Evolutionary conservation across 768 basidiomycete species (phyloP).

Genomic region (Pleurotus pulmonarius): DNA sequence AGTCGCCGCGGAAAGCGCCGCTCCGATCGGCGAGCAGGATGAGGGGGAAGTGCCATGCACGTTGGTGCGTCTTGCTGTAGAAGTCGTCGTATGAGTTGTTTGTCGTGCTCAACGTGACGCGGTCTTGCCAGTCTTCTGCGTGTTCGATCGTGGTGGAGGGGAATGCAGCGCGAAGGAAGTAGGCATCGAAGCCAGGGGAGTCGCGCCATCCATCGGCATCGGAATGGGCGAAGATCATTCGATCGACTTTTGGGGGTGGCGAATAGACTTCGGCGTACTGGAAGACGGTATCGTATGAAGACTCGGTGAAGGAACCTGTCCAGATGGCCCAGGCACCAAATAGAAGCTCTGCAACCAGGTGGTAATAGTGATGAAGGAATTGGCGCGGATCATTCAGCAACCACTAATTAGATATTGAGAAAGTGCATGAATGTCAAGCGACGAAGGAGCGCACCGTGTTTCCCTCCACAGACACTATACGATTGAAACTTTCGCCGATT

Average conservation of each 20-base stretch:
- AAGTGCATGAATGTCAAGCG: background rate
- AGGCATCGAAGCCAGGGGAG: constrained; percentile 69
- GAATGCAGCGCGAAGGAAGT: constrained; percentile 71
- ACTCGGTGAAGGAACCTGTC: constrained; percentile 44
- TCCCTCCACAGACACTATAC: constrained; percentile 67
- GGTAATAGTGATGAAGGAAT: constrained; percentile 86
- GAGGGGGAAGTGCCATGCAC: constrained; percentile 70
- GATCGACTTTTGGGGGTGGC: constrained; percentile 49
- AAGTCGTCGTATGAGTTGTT: background rate
- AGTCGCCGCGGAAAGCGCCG: constrained; percentile 64
- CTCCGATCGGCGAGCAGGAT: constrained; percentile 72
- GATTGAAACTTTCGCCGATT: constrained; percentile 27
- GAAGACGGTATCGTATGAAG: background rate
- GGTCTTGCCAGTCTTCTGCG: constrained; percentile 69
- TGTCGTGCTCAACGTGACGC: constrained; percentile 30
- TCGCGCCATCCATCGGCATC: constrained; percentile 69
- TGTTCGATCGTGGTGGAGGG: constrained; percentile 69
- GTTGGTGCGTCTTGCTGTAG: constrained; percentile 12
- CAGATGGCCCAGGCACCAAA: constrained; percentile 76
- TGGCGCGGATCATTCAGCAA: constrained; percentile 69
- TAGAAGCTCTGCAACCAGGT: constrained; percentile 79
- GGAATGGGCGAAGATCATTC: constrained; percentile 69
- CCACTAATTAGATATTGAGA: constrained; percentile 26
- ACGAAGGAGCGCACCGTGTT: constrained; percentile 51
- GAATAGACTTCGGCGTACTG: constrained; percentile 7